Evolutionary conservation across 257 asterid species (phyloP), one percentile per base, ranked within the genome.

Genomic region (Nicotiana paniculata): DNA sequence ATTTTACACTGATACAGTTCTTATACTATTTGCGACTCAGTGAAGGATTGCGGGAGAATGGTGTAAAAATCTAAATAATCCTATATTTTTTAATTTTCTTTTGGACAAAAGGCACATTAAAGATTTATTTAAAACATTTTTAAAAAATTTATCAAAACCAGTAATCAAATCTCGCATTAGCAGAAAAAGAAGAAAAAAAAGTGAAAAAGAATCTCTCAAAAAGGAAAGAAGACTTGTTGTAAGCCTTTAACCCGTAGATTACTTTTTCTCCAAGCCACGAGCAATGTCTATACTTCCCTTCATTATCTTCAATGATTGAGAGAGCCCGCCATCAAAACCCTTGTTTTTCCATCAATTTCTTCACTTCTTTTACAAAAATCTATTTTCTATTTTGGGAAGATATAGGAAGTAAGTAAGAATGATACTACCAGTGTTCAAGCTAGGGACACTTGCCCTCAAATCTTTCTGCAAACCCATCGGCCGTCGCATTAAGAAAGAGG

Each of bases 401-500:
- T 11, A 51, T 51, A 39, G 48, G 9, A 39, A 28, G 76, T 43
- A 10, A 0, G 17, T 11, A 13, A 80, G 83, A 64, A 93, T 93
- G 97, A 85, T 92, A 75, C 76, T 95, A 82, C 97, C 98, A 43
- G 83, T 95, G 24, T 89, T 92, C 37, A 95, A 95, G 90, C 88
- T 95, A 5, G 98, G 97, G 48, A 84, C 97, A 62, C 96, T 95
- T 85, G 96, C 97, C 66, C 89, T 95, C 74, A 92, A 80, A 86
- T 87, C 97, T 32, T 57, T 95, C 67, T 91, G 97, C 85, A 95
- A 95, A 86, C 98, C 97, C 78, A 88, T 95, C 24, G 97, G 92
- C 13, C 92, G 89, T 74, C 92, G 97, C 78, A 89, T 95, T 82
- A 95, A 95, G 92, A 91, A 88, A 82, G 86, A 93, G 82, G 98